These are phyloP conservation scores for Phytophthora megakarya DNA, from an alignment of 352 stramenopile genomes.

Conservation along the genomic window DNA sequence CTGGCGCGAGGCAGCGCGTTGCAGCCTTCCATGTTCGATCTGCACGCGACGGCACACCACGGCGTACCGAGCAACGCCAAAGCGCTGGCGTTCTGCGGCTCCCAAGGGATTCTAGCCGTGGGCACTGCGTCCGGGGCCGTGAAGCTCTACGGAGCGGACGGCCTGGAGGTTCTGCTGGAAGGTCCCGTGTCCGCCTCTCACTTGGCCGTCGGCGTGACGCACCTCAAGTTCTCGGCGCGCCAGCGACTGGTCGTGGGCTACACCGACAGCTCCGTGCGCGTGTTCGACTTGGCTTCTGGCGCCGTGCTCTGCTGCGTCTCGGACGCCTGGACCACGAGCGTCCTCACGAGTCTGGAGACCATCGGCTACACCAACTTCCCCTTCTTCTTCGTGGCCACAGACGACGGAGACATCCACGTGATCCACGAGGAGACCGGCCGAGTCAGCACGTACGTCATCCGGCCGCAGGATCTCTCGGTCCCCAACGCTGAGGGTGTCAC, in stretches of 20 bases:
- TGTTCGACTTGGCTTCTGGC: conserved; percentile 58
- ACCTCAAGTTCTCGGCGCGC: conserved; percentile 68
- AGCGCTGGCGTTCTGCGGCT: conserved; percentile 58
- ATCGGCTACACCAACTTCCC: conserved; percentile 57
- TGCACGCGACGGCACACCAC: conserved; percentile 64
- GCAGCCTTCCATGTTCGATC: conserved; percentile 46
- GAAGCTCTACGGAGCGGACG: conserved; percentile 71
- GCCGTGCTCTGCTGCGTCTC: conserved; percentile 28
- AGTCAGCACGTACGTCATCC: conserved; percentile 72
- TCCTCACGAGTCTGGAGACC: conserved; percentile 70
- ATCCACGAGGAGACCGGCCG: conserved; percentile 76
- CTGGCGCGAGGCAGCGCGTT: conserved; percentile 50
- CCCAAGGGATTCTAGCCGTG: conserved; percentile 71
- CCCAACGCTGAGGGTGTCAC: conserved; percentile 38
- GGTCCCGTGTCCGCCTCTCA: conserved; percentile 37
- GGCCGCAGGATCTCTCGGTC: conserved; percentile 42
- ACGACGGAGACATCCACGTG: conserved; percentile 73
- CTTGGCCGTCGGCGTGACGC: conserved; percentile 48
- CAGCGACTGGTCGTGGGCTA: conserved; percentile 70
- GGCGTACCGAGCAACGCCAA: conserved; percentile 70
- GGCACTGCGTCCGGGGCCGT: conserved; percentile 62
- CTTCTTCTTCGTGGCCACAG: conserved; percentile 76
- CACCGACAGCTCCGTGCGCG: conserved; percentile 64
- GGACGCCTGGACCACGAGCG: conserved; percentile 67
- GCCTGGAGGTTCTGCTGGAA: conserved; percentile 66